Conservation (phyloP, 768 basidiomycete genomes). For the Terana coerulea region DNA sequence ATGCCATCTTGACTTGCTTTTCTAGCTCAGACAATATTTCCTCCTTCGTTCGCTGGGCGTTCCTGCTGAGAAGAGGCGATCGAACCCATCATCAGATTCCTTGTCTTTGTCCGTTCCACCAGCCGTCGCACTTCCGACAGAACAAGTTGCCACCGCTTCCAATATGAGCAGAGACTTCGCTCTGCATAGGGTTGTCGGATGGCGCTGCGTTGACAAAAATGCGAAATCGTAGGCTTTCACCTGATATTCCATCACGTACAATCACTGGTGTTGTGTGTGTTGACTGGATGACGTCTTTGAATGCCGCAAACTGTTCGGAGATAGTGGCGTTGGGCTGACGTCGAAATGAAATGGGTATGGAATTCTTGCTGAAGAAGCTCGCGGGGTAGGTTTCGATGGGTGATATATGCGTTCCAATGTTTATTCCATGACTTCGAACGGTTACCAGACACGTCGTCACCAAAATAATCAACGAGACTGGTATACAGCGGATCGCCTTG, state of each 20-base stretch:
- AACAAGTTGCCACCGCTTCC: constrained; percentile 36
- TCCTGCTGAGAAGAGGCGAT: neutral
- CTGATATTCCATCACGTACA: constrained; percentile 19
- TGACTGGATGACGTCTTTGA: constrained; percentile 19
- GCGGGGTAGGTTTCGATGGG: constrained; percentile 12
- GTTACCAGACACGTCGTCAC: too few relatives aligned
- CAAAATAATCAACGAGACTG: too few relatives aligned
- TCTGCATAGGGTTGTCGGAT: constrained; percentile 22
- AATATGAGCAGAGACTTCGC: constrained; percentile 28
- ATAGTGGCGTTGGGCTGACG: constrained; percentile 14
- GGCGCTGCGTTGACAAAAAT: constrained; percentile 7
- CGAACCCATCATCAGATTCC: neutral
- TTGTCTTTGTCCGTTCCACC: constrained; percentile 31
- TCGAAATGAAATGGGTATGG: constrained; percentile 12
- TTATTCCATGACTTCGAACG: too few relatives aligned
- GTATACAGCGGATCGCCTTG: too few relatives aligned
- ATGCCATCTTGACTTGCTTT: constrained; percentile 6
- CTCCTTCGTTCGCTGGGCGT: neutral
- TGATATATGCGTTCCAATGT: constrained; percentile 11
- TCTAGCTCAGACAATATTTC: constrained; percentile 1
- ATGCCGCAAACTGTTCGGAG: constrained; percentile 10
- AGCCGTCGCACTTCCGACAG: constrained; percentile 36
- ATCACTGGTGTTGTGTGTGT: constrained; percentile 31
- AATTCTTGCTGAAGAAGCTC: constrained; percentile 15
- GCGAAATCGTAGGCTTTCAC: constrained; percentile 7